Base-by-base conservation (phyloP, 805 yeast species). In the Isabelozyma rhagii region DNA sequence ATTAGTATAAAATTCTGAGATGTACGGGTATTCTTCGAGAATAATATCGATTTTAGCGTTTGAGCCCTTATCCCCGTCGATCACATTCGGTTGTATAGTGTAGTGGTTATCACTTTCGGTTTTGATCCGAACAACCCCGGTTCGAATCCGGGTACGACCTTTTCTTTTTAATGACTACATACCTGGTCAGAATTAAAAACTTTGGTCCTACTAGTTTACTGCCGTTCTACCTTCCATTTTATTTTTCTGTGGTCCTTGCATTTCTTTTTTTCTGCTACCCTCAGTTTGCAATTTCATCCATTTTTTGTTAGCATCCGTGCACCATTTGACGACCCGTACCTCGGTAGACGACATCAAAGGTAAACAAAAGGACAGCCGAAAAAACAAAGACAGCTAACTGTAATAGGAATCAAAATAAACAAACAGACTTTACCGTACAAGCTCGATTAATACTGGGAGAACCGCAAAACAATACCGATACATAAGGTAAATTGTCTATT, bases 91-190 rank as follows among this genome's bases (percentile, higher is more conserved):
- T 69, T 68, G 73, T 80, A 80, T 83, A 81, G 87, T 82, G 87
- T 83, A 83, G 87, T 81, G 87, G 87, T 83, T 81, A 83, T 83
- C 87, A 82, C 87, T 75, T 77, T 81, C 81, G 87, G 87, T 83
- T 83, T 80, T 83, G 87, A 83, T 83, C 87, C 87, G 80, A 69
- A 75, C 83, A 81, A 83, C 87, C 86, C 87, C 87, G 82, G 87
- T 83, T 83, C 88, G 87, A 83, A 81, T 81, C 87, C 87, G 87
- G 87, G 87, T 79, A 81, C 80, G 87, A 82, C 86, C 87, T 82
- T 39, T 47, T 56, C 59, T 63, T 55, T 52, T 49, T 8, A 9
- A 14, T 39, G 11, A 8, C 14, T 39, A 31, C 36, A 4, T 13
- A 31, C 10, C 10, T 31, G n/a, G 5, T 31, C 4, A 6, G n/a